phyloP scores from a whole-genome alignment of 208 protist genomes.

The Trypanosoma mega region DNA sequence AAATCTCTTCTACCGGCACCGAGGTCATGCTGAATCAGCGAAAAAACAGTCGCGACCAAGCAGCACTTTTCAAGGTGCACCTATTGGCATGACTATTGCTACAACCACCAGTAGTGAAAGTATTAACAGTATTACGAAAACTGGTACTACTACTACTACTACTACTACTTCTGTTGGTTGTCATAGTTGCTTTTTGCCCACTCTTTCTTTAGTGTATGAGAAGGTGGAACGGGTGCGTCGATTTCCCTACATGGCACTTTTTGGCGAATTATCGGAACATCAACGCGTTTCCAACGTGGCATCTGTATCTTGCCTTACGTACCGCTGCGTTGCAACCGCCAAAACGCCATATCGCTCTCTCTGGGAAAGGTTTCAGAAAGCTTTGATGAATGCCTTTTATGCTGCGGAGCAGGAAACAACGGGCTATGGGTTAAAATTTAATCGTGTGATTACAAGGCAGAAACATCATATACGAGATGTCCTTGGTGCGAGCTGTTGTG shows the following conservation, averaged over 20 bases:
- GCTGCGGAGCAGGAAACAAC: background rate
- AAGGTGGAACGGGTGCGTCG: background rate
- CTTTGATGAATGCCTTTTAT: constrained; percentile 6
- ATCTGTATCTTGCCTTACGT: background rate
- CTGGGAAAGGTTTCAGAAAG: constrained; percentile 14
- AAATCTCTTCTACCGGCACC: background rate
- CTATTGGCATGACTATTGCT: too few species aligned
- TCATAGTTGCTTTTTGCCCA: too few species aligned
- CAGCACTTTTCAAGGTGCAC: too few species aligned
- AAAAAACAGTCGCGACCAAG: too few species aligned
- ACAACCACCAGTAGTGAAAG: too few species aligned
- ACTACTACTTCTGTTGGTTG: too few species aligned
- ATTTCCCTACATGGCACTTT: constrained; percentile 20
- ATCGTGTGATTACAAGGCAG: background rate
- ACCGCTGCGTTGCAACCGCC: constrained; percentile 2
- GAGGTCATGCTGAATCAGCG: background rate
- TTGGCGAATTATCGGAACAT: constrained; percentile 8
- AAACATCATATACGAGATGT: background rate
- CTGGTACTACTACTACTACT: too few species aligned
- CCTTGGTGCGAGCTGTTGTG: constrained; percentile 20
- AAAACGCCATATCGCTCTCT: constrained; percentile 12
- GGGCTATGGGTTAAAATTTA: background rate
- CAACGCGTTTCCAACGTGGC: background rate
- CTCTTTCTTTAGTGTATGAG: constrained; percentile 2
- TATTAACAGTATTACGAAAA: too few species aligned